These are phyloP conservation scores for Panus rudis DNA, from an alignment of 768 basidiomycete genomes.

Conservation along the genomic window DNA sequence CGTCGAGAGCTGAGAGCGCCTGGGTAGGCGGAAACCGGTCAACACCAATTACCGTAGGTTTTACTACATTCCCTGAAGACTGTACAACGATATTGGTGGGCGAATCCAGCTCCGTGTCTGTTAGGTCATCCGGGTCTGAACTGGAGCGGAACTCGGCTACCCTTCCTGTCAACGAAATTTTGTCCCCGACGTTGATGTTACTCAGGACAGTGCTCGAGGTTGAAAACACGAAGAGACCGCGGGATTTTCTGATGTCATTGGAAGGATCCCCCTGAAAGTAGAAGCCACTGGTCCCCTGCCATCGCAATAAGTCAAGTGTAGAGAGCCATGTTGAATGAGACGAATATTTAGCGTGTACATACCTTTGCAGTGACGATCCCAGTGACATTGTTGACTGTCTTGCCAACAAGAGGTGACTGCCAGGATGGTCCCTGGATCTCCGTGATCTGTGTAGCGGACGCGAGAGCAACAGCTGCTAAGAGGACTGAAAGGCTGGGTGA, in stretches of 20 bases:
- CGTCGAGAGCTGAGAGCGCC: constrained; percentile 42
- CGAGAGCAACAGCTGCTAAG: too few species aligned
- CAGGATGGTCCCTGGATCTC: constrained; percentile 25
- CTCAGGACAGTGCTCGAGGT: constrained; percentile 30
- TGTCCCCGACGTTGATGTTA: constrained; percentile 38
- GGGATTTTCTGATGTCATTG: constrained; percentile 39
- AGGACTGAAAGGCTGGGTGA: too few species aligned
- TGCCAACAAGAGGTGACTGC: constrained; percentile 20
- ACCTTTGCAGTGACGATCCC: constrained; percentile 23
- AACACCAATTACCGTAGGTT: constrained; percentile 42
- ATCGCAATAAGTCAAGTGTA: not conserved
- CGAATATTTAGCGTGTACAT: not conserved
- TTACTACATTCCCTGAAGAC: constrained; percentile 41
- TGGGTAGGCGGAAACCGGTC: constrained; percentile 48
- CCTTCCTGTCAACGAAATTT: constrained; percentile 36
- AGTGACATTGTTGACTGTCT: constrained; percentile 19
- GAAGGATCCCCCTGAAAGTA: constrained; percentile 35
- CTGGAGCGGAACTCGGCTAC: constrained; percentile 45
- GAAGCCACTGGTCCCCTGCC: constrained; percentile 39
- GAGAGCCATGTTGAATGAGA: not conserved
- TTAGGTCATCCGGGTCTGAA: constrained; percentile 36
- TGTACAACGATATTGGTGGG: constrained; percentile 41
- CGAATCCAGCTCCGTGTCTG: constrained; percentile 40
- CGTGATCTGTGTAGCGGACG: constrained; percentile 13
- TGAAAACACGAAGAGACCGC: constrained; percentile 44